A percentile compares a stretch with the other conserved stretches of the same genome.
Conservation (phyloP, 257 asterid species). For the Rubia yunnanensis region DNA sequence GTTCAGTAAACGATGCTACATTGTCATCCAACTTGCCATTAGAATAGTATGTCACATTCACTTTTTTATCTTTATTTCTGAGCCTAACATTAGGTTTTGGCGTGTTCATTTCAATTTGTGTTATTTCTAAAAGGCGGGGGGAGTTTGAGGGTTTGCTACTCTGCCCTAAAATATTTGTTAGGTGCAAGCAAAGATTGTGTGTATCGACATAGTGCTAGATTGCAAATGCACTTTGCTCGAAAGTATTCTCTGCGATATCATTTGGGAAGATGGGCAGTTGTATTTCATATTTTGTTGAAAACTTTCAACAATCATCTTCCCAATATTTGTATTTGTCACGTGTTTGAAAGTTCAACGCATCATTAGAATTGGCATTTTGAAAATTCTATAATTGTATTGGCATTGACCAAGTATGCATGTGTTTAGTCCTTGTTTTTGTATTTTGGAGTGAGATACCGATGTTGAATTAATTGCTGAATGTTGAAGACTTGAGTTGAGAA, state of each 20-base stretch:
- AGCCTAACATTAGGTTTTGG: too few species aligned
- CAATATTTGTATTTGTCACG: neutral
- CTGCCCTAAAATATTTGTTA: too few species aligned
- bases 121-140: too few species aligned
- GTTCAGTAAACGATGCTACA: conserved; percentile 47
- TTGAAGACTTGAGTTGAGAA: too few species aligned
- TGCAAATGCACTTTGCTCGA: conserved; percentile 14
- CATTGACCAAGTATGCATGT: too few species aligned
- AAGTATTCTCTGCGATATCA: conserved; percentile 26
- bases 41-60: too few species aligned
- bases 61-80: too few species aligned
- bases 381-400: neutral
- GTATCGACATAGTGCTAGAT: conserved; percentile 18
- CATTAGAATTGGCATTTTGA: neutral
- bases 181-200: conserved; percentile 18
- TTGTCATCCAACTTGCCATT: neutral
- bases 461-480: too few species aligned
- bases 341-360: neutral
- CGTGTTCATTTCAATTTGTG: too few species aligned
- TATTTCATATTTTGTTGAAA: neutral
- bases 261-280: neutral
- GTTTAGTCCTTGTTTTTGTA: too few species aligned
- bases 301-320: neutral
- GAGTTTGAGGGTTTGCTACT: neutral
- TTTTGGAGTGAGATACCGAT: too few species aligned